Percentiles rank a stretch among this genome's conserved stretches.
phyloP scores from a whole-genome alignment of 75 land plant species.

The Picea sitchensis region DNA sequence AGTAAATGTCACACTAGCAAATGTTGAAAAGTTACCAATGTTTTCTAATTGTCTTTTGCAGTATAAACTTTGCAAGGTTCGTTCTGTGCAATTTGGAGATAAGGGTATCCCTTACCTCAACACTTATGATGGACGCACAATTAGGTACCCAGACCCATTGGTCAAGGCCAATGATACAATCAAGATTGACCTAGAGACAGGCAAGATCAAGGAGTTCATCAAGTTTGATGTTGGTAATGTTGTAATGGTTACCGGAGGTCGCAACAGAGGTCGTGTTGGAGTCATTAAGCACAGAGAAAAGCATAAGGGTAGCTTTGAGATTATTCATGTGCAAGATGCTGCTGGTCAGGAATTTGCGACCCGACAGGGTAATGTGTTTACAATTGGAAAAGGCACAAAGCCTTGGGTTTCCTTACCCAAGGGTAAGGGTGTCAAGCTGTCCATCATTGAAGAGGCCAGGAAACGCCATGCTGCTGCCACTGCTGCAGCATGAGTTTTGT shows the following conservation, averaged over 20 bases:
- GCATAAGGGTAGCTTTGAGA: conserved; percentile 96
- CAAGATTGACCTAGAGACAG: conserved; percentile 76
- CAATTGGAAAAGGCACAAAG: conserved; percentile 83
- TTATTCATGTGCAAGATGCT: conserved; percentile 83
- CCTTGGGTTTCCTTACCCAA: conserved; percentile 89
- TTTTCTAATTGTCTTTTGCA: conserved; percentile 18
- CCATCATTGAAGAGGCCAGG: conserved; percentile 84
- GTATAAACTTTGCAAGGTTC: conserved; percentile 94
- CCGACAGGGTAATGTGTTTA: conserved; percentile 82
- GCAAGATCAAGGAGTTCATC: conserved; percentile 84
- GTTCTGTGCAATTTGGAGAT: conserved; percentile 74
- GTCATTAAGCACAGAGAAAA: conserved; percentile 87
- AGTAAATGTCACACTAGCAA: no score
- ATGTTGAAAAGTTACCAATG: no score
- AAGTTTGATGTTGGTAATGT: conserved; percentile 97
- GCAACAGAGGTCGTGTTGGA: conserved; percentile 90
- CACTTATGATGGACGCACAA: conserved; percentile 79
- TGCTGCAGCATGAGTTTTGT: conserved; percentile 30
- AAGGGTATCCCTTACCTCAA: conserved; percentile 88
- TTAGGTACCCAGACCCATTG: conserved; percentile 89
- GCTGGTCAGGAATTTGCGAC: conserved; percentile 87
- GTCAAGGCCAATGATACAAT: conserved; percentile 92
- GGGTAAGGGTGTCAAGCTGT: conserved; percentile 88
- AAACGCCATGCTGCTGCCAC: conserved; percentile 47
- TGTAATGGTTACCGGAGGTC: conserved; percentile 96